Percentiles rank a stretch among this genome's conserved stretches.
phyloP scores from a whole-genome alignment of 2,329 filamentous ascomycete species.

The Ophiobolus disseminans region DNA sequence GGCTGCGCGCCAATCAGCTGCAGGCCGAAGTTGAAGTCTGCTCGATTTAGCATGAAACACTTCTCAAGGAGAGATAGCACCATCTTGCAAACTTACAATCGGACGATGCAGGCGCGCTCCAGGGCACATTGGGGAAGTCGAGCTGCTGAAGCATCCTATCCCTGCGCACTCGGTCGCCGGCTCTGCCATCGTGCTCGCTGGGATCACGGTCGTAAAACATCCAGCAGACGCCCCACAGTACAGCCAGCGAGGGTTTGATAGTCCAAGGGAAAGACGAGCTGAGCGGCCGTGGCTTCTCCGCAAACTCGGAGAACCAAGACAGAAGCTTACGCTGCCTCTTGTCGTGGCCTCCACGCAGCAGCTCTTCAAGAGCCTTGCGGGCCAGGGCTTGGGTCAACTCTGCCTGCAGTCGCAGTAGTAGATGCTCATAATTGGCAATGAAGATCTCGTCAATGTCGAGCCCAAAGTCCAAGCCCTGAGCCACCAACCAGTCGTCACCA shows the following conservation, averaged over 20 bases:
- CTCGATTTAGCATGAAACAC: constrained; percentile 39
- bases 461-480: constrained; percentile 37
- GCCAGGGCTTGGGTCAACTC: constrained; percentile 41
- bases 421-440: constrained; percentile 54
- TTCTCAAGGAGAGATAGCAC: constrained; percentile 14
- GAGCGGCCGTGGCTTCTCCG: constrained; percentile 47
- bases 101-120: constrained; percentile 37
- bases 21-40: constrained; percentile 43
- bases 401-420: constrained; percentile 49
- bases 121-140: constrained; percentile 21
- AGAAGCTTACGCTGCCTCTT: constrained; percentile 44
- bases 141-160: constrained; percentile 37
- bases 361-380: constrained; percentile 38
- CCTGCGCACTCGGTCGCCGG: constrained; percentile 30
- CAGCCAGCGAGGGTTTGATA: constrained; percentile 52
- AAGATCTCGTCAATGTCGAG: constrained; percentile 45
- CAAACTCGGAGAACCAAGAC: constrained; percentile 52
- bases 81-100: constrained; percentile 42
- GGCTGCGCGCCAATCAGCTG: constrained; percentile 37
- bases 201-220: constrained; percentile 42
- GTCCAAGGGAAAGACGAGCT: constrained; percentile 54
- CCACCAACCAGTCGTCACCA: constrained; percentile 41
- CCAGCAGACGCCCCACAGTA: constrained; percentile 55
- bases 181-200: constrained; percentile 15
- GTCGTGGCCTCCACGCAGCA: constrained; percentile 37